Base-by-base conservation (phyloP, 1,284 basidiomycete species). In the Trametes pubescens region DNA sequence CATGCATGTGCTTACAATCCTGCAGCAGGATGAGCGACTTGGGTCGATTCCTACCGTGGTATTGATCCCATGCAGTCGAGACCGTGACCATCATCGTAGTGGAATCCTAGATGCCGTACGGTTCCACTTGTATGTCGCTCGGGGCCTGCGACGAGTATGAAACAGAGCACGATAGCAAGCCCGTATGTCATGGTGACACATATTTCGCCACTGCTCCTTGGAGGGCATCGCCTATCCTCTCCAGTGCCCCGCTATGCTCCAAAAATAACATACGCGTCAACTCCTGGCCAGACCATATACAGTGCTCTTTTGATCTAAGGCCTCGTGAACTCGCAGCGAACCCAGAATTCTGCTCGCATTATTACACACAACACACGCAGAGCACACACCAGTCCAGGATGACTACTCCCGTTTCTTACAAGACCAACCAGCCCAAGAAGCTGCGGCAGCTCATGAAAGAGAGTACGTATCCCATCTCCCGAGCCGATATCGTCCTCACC, bases 391-490 rank as follows among this genome's bases (percentile, higher is more conserved):
- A 26, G 4, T 51, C 13, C n/a, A 63, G 22, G 7, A 55, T 22
- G 35, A 43, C 43, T 24, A 62, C 57, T 43, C 70, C 68, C 3
- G 59, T 68, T 1, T 61, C 68, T 1, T 68, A 68, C 62, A 71
- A 72, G 64, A 64, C 62, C 6, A 63, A 71, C 55, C 67, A 71
- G 62, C 66, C 69, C 16, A 64, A 64, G 57, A 67, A 67, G 64
- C 68, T 71, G 5, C 61, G 67, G 53, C 61, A 71, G 65, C 65
- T 71, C 34, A 61, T 72, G 52, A 65, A 69, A 62, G 51, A 72
- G 55, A 68, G 71, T 68, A 18, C 13, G 61, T 63, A 34, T 35
- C 14, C 6, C n/a, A 16, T 51, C 24, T 16, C 2, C 10, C 43
- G 10, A 44, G n/a, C 10, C 18, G 22, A 18, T 18, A 18, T 26